Conservation (phyloP, 2,329 filamentous ascomycete species). For the Verticillium isaacii region DNA sequence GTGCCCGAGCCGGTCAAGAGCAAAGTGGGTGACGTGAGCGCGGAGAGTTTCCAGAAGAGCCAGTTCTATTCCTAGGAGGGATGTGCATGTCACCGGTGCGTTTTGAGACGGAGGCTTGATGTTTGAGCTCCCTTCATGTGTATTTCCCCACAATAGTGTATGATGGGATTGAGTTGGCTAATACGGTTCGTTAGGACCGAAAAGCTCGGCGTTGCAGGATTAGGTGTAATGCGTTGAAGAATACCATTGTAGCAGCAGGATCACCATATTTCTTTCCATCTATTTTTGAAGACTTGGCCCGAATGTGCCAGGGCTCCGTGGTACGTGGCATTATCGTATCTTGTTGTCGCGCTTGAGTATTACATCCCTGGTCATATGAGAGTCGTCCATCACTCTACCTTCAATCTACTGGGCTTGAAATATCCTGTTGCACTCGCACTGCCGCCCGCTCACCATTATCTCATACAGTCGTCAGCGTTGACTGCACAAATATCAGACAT, state of each 20-base stretch:
- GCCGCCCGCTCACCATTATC: not conserved
- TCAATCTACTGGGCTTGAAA: too few species aligned
- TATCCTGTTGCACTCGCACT: not conserved
- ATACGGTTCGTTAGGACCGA: constrained; percentile 1
- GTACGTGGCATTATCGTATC: too few species aligned
- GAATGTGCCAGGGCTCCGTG: too few species aligned
- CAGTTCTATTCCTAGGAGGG: constrained; percentile 48
- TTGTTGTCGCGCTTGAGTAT: too few species aligned
- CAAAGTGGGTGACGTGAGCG: constrained; percentile 48
- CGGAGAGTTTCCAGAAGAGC: constrained; percentile 53
- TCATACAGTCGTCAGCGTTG: not conserved
- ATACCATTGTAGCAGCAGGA: constrained; percentile 1
- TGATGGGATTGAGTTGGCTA: not conserved
- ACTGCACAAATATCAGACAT: not conserved
- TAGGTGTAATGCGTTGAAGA: constrained; percentile 4
- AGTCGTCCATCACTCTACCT: too few species aligned
- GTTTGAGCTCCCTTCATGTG: constrained; percentile 7
- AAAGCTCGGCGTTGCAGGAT: constrained; percentile 13
- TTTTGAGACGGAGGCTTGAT: constrained; percentile 1
- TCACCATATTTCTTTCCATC: not conserved
- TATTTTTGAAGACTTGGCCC: too few species aligned
- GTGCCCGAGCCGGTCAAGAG: constrained; percentile 29
- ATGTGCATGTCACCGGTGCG: not conserved
- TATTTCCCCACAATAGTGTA: not conserved
- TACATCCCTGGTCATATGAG: too few species aligned